phyloP scores from a whole-genome alignment of 1,284 basidiomycete genomes.

The Fistulina hepatica region DNA sequence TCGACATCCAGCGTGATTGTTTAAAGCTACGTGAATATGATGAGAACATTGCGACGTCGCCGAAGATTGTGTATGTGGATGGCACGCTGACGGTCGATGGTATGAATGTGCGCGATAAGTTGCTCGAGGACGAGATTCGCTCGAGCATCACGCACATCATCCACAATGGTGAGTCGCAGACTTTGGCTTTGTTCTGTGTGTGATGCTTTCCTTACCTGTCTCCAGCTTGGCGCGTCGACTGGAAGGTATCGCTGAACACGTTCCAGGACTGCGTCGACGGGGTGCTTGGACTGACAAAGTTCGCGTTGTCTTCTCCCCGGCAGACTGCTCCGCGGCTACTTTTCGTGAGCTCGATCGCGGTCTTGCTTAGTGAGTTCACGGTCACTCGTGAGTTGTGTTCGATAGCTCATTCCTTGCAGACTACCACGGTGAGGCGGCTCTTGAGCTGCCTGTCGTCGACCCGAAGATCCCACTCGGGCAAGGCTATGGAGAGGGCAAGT shows the following conservation, averaged over 20 bases:
- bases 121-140: constrained; percentile 1
- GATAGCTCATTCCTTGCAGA: too few relatives aligned
- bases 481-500: constrained; percentile 28
- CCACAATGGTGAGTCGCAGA: constrained; percentile 16
- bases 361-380: constrained; percentile 3
- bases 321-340: constrained; percentile 16
- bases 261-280: constrained; percentile 28
- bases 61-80: constrained; percentile 17
- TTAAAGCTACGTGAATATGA: constrained; percentile 16
- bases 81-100: constrained; percentile 6
- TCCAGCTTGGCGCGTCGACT: constrained; percentile 33
- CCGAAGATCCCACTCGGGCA: constrained; percentile 15
- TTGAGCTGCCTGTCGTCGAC: constrained; percentile 16
- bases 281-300: constrained; percentile 27
- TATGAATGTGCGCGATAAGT: background rate
- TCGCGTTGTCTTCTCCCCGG: constrained; percentile 18
- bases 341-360: constrained; percentile 21
- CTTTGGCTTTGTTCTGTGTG: too few relatives aligned
- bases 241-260: constrained; percentile 28
- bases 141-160: constrained; percentile 7
- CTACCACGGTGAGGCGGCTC: background rate
- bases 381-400: too few relatives aligned
- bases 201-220: too few relatives aligned
- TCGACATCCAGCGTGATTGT: background rate
- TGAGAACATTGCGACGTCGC: constrained; percentile 9